These are phyloP conservation scores for Plasmodium vinckei DNA, from an alignment of 169 alveolate genomes.

Conservation along the genomic window DNA sequence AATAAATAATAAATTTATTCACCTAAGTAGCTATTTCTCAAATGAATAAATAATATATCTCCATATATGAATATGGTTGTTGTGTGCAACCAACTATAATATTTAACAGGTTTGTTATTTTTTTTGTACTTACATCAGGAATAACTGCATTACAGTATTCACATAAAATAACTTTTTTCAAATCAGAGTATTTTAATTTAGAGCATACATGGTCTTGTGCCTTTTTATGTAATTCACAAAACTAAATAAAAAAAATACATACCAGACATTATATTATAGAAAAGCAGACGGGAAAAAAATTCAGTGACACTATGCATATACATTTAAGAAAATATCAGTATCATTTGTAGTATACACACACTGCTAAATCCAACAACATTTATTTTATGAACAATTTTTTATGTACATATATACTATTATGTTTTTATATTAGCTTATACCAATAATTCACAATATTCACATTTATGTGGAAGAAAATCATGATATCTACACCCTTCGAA, in stretches of 20 bases:
- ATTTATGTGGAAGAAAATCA: slow-evolving; percentile 71
- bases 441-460: slow-evolving; percentile 61
- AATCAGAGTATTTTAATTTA: slow-evolving; percentile 14
- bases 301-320: too few relatives aligned
- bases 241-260: slow-evolving; percentile 15
- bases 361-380: background rate
- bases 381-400: background rate
- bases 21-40: background rate
- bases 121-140: slow-evolving; percentile 57
- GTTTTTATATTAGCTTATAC: slow-evolving; percentile 14
- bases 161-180: slow-evolving; percentile 37
- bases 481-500: slow-evolving; percentile 66
- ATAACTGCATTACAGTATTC: slow-evolving; percentile 32
- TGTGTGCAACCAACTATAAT: background rate
- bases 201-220: slow-evolving; percentile 54
- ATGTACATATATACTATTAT: background rate
- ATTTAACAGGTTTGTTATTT: background rate
- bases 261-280: background rate
- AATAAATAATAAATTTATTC: background rate
- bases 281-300: background rate
- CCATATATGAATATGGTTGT: background rate
- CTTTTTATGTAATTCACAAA: slow-evolving; percentile 70
- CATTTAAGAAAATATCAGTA: too few relatives aligned
- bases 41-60: background rate
- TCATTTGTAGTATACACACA: background rate